Base-by-base conservation (phyloP, 1,284 basidiomycete species). In the Jaminaea rosea region DNA sequence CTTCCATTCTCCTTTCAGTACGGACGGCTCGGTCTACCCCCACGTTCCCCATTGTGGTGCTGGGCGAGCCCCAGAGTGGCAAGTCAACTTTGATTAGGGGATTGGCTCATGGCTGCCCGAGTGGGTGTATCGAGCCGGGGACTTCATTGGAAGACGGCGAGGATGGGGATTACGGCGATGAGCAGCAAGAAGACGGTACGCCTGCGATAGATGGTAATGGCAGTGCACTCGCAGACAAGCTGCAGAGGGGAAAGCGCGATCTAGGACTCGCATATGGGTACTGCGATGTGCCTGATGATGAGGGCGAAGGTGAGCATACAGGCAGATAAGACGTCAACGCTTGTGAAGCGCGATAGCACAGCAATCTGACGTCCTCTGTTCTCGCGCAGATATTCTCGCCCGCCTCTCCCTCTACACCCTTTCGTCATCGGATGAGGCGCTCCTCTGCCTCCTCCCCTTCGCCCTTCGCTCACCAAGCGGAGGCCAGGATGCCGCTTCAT, bases 351-450 rank as follows among this genome's bases (percentile, higher is more conserved):
- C 10, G 6, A 10, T 36, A n/a, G 6, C 34, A n/a, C 10, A 8
- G 29, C 29, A 31, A 31, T 31, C 29, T 31, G 8, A 31, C 15
- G 15, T 15, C 29, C 29, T 31, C 29, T 31, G 29, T 15, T 86
- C 87, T 28, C 84, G 87, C 50, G 15, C 46, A 49, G 63, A 65
- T 50, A 57, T 56, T 21, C 50, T 69, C 2, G 67, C 67, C 6
- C 59, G 68, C 1, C 76, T 94, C 29, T 91, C 89, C 26, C 82
- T 94, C 36, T 92, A 89, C 73, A 88, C 85, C 17, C 84, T 92
- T 3, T 87, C 90, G 0, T 89, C 88, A 0, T 83, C 86, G 3
- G 79, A 84, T 15, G 76, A 80, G 0, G 80, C 85, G 1, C 85
- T 89, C 62, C 83, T 84, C 2, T 77, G 83, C 2, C 76, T 97